A percentile compares a stretch with the other conserved stretches of the same genome.
phyloP scores from a whole-genome alignment of 2,329 filamentous ascomycete species.

The Fusarium duplospermum region DNA sequence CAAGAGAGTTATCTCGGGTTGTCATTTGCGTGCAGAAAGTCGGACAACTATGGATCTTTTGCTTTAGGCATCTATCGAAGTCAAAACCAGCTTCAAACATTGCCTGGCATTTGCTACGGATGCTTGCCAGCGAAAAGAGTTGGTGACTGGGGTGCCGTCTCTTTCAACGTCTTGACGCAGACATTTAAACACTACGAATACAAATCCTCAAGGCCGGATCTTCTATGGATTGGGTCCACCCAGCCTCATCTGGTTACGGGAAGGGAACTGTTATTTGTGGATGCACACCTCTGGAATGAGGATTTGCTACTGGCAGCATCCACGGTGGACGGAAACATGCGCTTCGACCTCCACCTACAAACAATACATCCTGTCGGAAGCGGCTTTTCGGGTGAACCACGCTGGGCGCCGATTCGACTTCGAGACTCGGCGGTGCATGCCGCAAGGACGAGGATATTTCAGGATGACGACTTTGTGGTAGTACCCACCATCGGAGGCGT shows the following conservation, averaged over 20 bases:
- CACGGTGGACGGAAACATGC: background rate
- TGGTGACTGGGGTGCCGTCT: conserved; percentile 26
- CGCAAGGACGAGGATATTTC: conserved; percentile 8
- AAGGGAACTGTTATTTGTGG: background rate
- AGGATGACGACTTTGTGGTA: conserved; percentile 33
- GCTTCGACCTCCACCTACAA: background rate
- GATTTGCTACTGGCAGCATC: conserved; percentile 12
- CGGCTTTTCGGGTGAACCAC: background rate
- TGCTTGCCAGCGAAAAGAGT: conserved; percentile 1
- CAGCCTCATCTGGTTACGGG: background rate
- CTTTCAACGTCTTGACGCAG: conserved; percentile 34
- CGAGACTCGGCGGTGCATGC: background rate
- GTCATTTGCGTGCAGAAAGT: conserved; percentile 14
- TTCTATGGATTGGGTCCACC: conserved; percentile 4
- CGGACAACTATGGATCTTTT: conserved; percentile 31
- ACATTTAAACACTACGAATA: conserved; percentile 27
- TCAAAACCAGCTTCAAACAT: background rate
- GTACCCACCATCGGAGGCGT: conserved; percentile 21
- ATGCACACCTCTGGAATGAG: conserved; percentile 28
- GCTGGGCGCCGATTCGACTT: conserved; percentile 2
- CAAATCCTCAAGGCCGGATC: background rate
- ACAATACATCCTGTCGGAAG: conserved; percentile 9
- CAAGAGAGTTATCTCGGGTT: background rate
- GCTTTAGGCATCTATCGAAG: conserved; percentile 25
- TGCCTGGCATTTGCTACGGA: conserved; percentile 4